Conservation (phyloP, 257 asterid species). For the Anisodus acutangulus region DNA sequence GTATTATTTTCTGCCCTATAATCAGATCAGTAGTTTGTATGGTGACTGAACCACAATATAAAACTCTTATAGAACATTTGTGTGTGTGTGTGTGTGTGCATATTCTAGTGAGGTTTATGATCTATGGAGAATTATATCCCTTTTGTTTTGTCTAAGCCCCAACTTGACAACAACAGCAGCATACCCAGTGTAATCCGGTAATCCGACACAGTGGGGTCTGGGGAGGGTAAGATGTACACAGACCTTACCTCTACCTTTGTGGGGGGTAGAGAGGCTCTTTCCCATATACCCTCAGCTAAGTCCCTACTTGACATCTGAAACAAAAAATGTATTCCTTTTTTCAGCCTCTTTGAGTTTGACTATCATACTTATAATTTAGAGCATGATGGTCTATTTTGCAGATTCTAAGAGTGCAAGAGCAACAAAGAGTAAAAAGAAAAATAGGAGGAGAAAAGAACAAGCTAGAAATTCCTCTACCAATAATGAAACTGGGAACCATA, state of each 20-base stretch:
- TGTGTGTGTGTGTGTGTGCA: no score
- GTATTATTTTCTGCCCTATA: not conserved
- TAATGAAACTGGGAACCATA: constrained; percentile 49
- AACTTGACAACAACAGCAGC: no score
- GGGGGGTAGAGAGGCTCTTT: no score
- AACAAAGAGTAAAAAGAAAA: constrained; percentile 83
- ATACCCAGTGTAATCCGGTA: no score
- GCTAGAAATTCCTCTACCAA: constrained; percentile 57
- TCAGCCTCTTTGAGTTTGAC: not conserved
- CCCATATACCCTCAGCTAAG: no score
- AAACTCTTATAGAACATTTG: not conserved
- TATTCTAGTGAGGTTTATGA: not conserved
- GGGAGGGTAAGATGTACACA: no score
- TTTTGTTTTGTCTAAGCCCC: not conserved
- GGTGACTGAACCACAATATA: not conserved
- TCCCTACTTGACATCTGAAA: not conserved
- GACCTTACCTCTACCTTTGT: no score
- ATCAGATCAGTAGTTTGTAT: not conserved
- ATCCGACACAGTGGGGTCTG: no score
- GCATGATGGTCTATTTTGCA: constrained; percentile 42
- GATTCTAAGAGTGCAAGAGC: constrained; percentile 61
- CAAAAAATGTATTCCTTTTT: not conserved
- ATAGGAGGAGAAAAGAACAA: constrained; percentile 86
- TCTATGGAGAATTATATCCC: not conserved
- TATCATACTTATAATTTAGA: not conserved